A percentile compares a stretch with the other conserved stretches of the same genome.
Conservation (phyloP, 2,329 filamentous ascomycete species). For the Alternaria rosae region DNA sequence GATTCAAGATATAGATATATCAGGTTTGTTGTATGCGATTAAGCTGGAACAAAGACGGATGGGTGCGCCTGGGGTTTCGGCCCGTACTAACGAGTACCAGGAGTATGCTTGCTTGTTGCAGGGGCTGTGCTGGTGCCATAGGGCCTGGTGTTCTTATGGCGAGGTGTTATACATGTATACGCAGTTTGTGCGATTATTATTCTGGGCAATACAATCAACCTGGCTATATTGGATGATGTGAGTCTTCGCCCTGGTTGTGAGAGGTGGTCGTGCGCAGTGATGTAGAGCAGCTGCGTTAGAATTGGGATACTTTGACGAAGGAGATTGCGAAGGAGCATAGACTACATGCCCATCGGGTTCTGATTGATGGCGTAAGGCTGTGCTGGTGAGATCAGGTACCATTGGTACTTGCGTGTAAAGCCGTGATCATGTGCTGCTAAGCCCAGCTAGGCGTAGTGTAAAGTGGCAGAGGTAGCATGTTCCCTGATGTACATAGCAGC, state of each 20-base stretch:
- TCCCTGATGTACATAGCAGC: background rate
- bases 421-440: background rate
- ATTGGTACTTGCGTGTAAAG: background rate
- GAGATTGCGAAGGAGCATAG: background rate
- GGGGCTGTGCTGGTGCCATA: background rate
- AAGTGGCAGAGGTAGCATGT: background rate
- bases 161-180: background rate
- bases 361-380: background rate
- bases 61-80: background rate
- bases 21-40: slow-evolving; percentile 29
- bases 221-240: background rate
- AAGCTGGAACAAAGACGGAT: background rate
- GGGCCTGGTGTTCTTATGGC: slow-evolving; percentile 1
- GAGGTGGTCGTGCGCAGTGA: background rate
- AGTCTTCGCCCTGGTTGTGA: background rate
- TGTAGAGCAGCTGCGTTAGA: background rate
- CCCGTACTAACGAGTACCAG: background rate
- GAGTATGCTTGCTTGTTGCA: slow-evolving; percentile 6
- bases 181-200: background rate
- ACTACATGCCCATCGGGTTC: background rate
- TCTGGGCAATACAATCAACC: background rate
- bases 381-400: background rate
- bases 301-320: background rate
- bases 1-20: slow-evolving; percentile 47
- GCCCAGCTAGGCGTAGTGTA: background rate